Percentiles rank a stretch among this genome's conserved stretches.
These are phyloP conservation scores for Zymoseptoria tritici DNA, from an alignment of 2,329 filamentous ascomycete species.

Conservation along the genomic window DNA sequence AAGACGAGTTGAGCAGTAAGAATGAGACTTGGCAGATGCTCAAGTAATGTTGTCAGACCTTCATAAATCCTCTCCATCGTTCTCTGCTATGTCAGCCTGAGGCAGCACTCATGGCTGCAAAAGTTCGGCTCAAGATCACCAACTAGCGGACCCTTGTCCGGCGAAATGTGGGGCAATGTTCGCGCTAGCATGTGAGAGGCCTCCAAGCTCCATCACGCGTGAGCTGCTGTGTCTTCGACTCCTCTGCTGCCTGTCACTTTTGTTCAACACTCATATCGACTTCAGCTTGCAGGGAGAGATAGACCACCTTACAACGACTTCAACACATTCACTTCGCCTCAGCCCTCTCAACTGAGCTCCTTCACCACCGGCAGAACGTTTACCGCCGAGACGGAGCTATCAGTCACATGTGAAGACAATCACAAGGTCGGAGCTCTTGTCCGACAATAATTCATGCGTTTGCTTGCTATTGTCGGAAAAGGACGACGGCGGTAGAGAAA, in stretches of 20 bases:
- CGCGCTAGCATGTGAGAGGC: not conserved
- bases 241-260: not conserved
- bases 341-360: not conserved
- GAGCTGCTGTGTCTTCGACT: not conserved
- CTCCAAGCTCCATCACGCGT: not conserved
- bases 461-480: not conserved
- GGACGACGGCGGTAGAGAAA: not conserved
- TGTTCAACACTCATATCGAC: not conserved
- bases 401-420: not conserved
- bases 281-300: not conserved
- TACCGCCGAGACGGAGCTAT: not conserved
- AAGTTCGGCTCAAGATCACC: not conserved
- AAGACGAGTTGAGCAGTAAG: slow-evolving; percentile 2
- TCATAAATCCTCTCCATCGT: too few relatives aligned
- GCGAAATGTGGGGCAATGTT: not conserved
- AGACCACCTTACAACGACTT: not conserved
- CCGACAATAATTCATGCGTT: not conserved
- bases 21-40: not conserved
- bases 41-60: too few relatives aligned
- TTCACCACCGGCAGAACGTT: not conserved
- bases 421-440: not conserved
- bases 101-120: not conserved
- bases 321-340: not conserved
- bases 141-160: not conserved
- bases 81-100: too few relatives aligned